Conservation (phyloP, 805 yeast genomes). For the Soucietia sequanensis region DNA sequence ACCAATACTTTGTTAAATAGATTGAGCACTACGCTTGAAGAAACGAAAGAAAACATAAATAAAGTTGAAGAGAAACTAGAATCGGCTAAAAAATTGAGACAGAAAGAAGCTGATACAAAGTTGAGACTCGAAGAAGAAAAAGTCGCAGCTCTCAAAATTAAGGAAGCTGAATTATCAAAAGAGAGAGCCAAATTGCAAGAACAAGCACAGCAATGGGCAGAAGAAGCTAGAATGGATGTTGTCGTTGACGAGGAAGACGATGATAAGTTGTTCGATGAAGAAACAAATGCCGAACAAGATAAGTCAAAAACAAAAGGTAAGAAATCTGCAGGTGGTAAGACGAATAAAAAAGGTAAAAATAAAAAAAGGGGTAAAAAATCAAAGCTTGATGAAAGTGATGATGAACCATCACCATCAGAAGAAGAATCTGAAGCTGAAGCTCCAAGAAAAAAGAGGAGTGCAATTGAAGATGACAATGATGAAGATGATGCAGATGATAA, state of each 20-base stretch:
- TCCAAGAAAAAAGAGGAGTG: constrained; percentile 18
- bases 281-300: constrained; percentile 50
- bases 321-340: constrained; percentile 22
- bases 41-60: constrained; percentile 67
- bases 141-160: constrained; percentile 42
- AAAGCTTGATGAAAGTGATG: constrained; percentile 33
- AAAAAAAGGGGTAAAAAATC: constrained; percentile 26
- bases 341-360: constrained; percentile 23
- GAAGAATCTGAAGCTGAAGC: constrained; percentile 13
- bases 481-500: constrained; percentile 21
- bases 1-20: constrained; percentile 69
- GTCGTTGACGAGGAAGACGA: constrained; percentile 40
- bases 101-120: constrained; percentile 49
- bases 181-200: constrained; percentile 51
- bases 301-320: constrained; percentile 21
- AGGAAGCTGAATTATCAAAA: constrained; percentile 42
- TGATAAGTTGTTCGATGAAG: constrained; percentile 28
- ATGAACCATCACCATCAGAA: constrained; percentile 17
- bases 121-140: constrained; percentile 39
- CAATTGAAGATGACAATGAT: constrained; percentile 36
- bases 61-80: constrained; percentile 59
- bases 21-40: constrained; percentile 65
- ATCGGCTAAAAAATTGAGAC: constrained; percentile 68
- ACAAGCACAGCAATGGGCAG: constrained; percentile 51
- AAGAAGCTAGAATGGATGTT: constrained; percentile 37